Evolutionary conservation across 2,329 filamentous ascomycete species (phyloP).

Genomic region (Neopestalotiopsis clavispora): DNA sequence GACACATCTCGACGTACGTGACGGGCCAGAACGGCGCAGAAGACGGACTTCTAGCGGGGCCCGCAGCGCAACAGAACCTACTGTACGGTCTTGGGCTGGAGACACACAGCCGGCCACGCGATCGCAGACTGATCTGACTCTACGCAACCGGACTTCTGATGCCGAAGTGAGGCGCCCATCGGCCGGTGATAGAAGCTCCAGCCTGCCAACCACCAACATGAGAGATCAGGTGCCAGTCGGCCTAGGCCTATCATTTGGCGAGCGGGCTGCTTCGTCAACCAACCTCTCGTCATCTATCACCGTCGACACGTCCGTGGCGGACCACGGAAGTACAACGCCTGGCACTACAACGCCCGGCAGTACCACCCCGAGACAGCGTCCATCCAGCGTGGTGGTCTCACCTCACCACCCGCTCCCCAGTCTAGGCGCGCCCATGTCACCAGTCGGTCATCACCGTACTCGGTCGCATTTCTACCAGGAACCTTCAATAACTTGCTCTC

Average conservation of each 20-base stretch:
- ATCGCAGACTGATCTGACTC: constrained; percentile 68
- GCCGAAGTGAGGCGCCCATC: constrained; percentile 42
- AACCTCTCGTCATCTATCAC: constrained; percentile 23
- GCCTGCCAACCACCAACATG: constrained; percentile 35
- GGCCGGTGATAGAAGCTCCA: constrained; percentile 48
- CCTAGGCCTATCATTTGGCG: constrained; percentile 26
- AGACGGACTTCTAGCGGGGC: constrained; percentile 59
- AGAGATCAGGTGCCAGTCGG: constrained; percentile 14
- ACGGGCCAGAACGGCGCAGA: constrained; percentile 48
- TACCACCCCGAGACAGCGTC: constrained; percentile 35
- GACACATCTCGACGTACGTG: constrained; percentile 54
- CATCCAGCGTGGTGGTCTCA: constrained; percentile 45
- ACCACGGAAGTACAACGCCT: constrained; percentile 23
- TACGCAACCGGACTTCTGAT: constrained; percentile 47
- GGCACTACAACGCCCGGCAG: constrained; percentile 5
- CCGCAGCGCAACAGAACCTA: constrained; percentile 59
- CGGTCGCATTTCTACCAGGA: constrained; percentile 65
- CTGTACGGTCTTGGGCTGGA: constrained; percentile 42
- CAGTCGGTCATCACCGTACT: constrained; percentile 42
- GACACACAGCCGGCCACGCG: constrained; percentile 57
- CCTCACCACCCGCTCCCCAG: constrained; percentile 36
- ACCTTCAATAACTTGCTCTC: constrained; percentile 74
- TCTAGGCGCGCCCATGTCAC: constrained; percentile 35
- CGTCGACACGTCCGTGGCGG: constrained; percentile 25
- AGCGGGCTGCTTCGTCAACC: constrained; percentile 32